Base-by-base conservation (phyloP, 495 filamentous ascomycete genomes). In the Platismatia glauca region DNA sequence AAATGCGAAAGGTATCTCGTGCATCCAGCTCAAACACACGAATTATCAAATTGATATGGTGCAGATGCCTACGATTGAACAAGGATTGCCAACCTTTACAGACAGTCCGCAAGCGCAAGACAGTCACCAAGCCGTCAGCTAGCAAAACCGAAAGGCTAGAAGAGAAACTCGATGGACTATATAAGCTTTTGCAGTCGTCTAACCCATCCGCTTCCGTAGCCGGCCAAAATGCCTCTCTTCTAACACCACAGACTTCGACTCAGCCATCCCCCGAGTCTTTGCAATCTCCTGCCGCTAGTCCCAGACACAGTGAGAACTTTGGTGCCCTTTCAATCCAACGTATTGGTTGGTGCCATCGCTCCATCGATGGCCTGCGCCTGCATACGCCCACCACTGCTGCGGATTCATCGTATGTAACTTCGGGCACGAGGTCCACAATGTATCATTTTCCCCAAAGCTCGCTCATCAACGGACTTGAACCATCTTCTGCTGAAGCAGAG, bases 111-210 rank as follows among this genome's bases (percentile, higher is more conserved):
- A 74, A 73, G 57, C 75, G 73, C 48, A 70, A 61, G 18, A n/a
- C 43, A 37, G 64, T 58, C 7, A 74, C 72, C 57, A 64, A 62
- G 24, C 61, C 68, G 2, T 33, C 53, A 4, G 53, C 63, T 18
- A 69, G 69, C 9, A 74, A 71, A 58, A 74, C 72, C 0, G 71
- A 71, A 16, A 76, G 77, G 38, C 73, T 82, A 4, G 80, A 83
- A 63, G 77, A 76, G 44, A 83, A 81, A 63, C 72, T 82, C 52
- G 79, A 82, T 55, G 74, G 73, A 58, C 72, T 84, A 39, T 76
- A 81, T 31, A 76, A 75, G 18, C 64, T 78, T 4, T 67, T 83
- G 7, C 48, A 52, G 27, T 31, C 48, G 27, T 52, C 48, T 52
- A 31, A 11, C 1, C 3, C 46, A 27, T 29, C 46, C 16, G 74